phyloP scores from a whole-genome alignment of 208 protist genomes.

The Acanthamoeba lenticulata region DNA sequence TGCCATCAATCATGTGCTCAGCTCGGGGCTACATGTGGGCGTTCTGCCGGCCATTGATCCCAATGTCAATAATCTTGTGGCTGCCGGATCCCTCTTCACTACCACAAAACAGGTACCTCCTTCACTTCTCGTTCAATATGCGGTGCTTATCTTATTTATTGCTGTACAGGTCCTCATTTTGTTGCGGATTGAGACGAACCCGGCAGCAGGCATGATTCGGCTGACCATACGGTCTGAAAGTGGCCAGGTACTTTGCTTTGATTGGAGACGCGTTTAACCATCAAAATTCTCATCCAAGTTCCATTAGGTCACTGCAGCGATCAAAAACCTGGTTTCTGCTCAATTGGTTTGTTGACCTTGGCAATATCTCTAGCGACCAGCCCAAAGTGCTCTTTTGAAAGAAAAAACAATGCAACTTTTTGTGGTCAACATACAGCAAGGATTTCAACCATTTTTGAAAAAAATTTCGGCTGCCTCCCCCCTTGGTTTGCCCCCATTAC shows the following conservation, averaged over 20 bases:
- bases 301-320: slow-evolving; percentile 22
- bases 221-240: slow-evolving; percentile 60
- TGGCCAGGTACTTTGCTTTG: slow-evolving; percentile 52
- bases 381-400: too few species aligned
- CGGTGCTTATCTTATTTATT: not conserved
- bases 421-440: too few species aligned
- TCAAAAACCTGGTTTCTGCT: slow-evolving; percentile 57
- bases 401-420: not conserved
- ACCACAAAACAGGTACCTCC: slow-evolving; percentile 21
- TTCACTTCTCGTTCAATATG: not conserved
- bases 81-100: slow-evolving; percentile 28
- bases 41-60: slow-evolving; percentile 47
- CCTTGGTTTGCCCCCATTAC: too few species aligned
- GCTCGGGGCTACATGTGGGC: not conserved
- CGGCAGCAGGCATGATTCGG: slow-evolving; percentile 41
- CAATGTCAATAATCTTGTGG: slow-evolving; percentile 64
- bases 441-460: too few species aligned
- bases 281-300: not conserved
- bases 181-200: slow-evolving; percentile 62
- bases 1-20: slow-evolving; percentile 30
- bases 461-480: too few species aligned
- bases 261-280: not conserved
- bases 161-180: slow-evolving; percentile 3
- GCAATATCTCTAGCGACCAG: too few species aligned
- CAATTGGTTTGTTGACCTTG: slow-evolving; percentile 1